Base-by-base conservation (phyloP, 208 protist genomes). In the Phytomonas sp. region DNA sequence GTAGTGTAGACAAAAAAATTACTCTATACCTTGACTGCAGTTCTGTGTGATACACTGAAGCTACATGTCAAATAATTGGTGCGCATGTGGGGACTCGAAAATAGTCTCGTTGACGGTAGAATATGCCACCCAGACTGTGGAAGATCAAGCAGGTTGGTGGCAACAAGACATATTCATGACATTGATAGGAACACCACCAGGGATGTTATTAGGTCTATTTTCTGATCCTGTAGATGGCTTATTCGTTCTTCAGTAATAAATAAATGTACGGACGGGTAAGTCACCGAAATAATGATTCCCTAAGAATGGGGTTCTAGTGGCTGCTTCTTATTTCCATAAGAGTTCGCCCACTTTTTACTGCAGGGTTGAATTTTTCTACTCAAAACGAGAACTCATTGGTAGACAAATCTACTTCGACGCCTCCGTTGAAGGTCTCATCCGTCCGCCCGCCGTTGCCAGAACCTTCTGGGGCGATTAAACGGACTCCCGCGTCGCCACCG, bases 51-150 rank as follows among this genome's bases (percentile, higher is more conserved):
- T 63, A 23, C 23, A 62, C 2, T 4, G 31, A 51, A 62, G 26
- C 46, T 56, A 56, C 46, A 51, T 51, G 46, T 56, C 46, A 56
- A 26, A 56, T 56, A 26, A 56, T 56, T 56, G 23, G 46, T 56
- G 46, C 26, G 46, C 46, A 56, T 56, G 20, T 26, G 20, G 46
- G 20, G 1, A 0, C 23, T 2, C 17, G 20, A 56, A 4, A 56
- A 56, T 20, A 26, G 11, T 1, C 26, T 26, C 0, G 17, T 26
- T 26, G 46, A 20, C 46, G 26, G 20, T 56, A 26, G 46, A 23
- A 56, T 56, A 26, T 56, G 26, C 11, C 2, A 26, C 23, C 23
- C 46, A 9, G 46, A 56, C 23, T 26, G 46, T 56, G 46, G 4
- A 56, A 26, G 17, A 26, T 26, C 46, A 56, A 56, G 23, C 46